Evolutionary conservation across 1,284 basidiomycete species (phyloP).

Genomic region (Melanopsichium pennsylvanicum): DNA sequence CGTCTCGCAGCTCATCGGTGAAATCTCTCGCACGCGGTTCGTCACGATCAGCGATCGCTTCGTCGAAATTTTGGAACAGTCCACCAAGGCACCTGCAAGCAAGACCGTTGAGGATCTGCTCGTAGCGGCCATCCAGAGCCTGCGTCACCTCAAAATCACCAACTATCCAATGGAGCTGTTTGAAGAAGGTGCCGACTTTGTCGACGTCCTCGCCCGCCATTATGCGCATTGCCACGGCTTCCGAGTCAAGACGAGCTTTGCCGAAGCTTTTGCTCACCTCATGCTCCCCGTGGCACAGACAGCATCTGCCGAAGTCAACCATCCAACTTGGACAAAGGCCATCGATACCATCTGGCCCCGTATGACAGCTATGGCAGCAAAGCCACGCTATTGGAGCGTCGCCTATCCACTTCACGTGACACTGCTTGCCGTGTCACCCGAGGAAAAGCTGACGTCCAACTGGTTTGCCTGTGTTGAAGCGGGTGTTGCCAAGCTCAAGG

Average conservation of each 20-base stretch:
- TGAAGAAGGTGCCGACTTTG: conserved; percentile 90
- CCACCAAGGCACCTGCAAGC: conserved; percentile 42
- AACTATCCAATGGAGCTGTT: conserved; percentile 91
- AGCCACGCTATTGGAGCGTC: conserved; percentile 87
- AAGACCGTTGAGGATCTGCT: conserved; percentile 57
- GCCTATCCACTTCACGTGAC: conserved; percentile 87
- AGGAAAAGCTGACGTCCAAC: conserved; percentile 82
- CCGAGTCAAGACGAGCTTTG: conserved; percentile 83
- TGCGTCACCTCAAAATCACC: conserved; percentile 60
- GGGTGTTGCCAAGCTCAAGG: conserved; percentile 82
- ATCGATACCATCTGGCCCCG: conserved; percentile 84
- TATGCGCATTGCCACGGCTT: conserved; percentile 86
- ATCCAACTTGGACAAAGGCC: conserved; percentile 91
- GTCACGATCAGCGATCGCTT: conserved; percentile 60
- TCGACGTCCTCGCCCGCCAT: conserved; percentile 81
- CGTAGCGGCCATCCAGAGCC: conserved; percentile 56
- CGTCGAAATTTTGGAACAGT: conserved; percentile 56
- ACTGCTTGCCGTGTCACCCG: conserved; percentile 84
- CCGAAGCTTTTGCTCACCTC: conserved; percentile 80
- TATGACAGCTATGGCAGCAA: conserved; percentile 84
- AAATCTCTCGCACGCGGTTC: conserved; percentile 55
- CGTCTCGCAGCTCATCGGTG: conserved; percentile 57
- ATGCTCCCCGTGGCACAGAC: conserved; percentile 89
- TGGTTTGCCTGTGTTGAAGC: conserved; percentile 72
- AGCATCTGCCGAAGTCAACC: conserved; percentile 94